A percentile compares a stretch with the other conserved stretches of the same genome.
Conservation (phyloP, 2,329 filamentous ascomycete genomes). For the Aspergillus clavatus region DNA sequence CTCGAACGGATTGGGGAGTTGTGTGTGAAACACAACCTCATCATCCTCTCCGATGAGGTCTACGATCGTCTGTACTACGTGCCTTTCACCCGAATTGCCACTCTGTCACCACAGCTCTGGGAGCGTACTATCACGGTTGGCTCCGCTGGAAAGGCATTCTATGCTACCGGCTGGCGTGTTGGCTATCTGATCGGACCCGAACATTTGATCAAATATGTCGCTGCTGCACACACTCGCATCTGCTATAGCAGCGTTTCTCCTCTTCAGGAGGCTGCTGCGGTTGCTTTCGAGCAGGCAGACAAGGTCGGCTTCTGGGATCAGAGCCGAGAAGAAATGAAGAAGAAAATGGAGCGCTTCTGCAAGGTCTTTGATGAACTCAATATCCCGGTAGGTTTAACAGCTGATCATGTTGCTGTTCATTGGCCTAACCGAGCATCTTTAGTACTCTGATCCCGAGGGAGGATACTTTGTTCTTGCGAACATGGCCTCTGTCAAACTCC, state of each 20-base stretch:
- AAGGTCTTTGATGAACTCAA: slow-evolving; percentile 70
- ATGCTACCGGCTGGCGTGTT: slow-evolving; percentile 94
- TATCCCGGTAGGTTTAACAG: slow-evolving; percentile 50
- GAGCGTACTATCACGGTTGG: slow-evolving; percentile 87
- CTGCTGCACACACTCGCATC: slow-evolving; percentile 89
- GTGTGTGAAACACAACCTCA: slow-evolving; percentile 86
- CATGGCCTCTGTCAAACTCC: slow-evolving; percentile 79
- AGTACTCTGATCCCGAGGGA: slow-evolving; percentile 87
- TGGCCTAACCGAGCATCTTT: neutral
- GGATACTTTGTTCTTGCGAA: slow-evolving; percentile 98
- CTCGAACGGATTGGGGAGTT: slow-evolving; percentile 79
- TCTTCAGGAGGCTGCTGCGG: slow-evolving; percentile 87
- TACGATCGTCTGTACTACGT: slow-evolving; percentile 95
- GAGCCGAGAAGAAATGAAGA: slow-evolving; percentile 80
- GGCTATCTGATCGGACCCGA: slow-evolving; percentile 90
- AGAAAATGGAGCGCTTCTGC: slow-evolving; percentile 83
- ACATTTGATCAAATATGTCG: slow-evolving; percentile 84
- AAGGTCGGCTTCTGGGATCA: slow-evolving; percentile 80
- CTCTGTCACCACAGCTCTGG: slow-evolving; percentile 83
- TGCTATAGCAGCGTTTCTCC: slow-evolving; percentile 94
- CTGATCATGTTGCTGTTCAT: neutral
- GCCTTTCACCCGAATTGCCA: slow-evolving; percentile 88
- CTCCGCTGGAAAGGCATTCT: slow-evolving; percentile 97
- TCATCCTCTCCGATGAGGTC: slow-evolving; percentile 88
- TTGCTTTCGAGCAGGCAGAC: slow-evolving; percentile 90